phyloP scores from a whole-genome alignment of 306 rosid genomes.

The Quercus wislizeni region DNA sequence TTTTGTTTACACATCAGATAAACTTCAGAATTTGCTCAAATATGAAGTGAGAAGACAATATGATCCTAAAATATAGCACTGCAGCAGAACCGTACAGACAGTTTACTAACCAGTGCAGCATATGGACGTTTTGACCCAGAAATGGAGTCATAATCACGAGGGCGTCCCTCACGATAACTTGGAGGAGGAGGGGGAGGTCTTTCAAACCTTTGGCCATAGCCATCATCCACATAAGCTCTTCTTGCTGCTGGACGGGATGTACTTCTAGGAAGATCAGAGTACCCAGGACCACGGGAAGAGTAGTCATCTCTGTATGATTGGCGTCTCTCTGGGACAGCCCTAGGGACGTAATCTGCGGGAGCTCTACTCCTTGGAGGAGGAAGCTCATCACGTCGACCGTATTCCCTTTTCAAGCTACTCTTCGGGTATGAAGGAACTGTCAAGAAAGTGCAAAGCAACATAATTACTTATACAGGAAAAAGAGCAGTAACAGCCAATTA shows the following conservation, averaged over 20 bases:
- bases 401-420: constrained; percentile 79
- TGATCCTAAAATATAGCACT: neutral
- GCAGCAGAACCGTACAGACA: neutral
- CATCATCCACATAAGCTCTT: constrained; percentile 88
- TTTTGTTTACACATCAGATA: neutral
- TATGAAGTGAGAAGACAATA: neutral
- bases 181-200: constrained; percentile 70
- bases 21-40: neutral
- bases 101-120: constrained; percentile 53
- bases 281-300: constrained; percentile 63
- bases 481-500: neutral
- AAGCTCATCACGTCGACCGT: constrained; percentile 72
- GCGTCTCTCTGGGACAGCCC: constrained; percentile 77
- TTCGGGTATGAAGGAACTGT: constrained; percentile 73
- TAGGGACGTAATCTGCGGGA: constrained; percentile 63
- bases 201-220: constrained; percentile 74
- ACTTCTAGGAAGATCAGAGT: constrained; percentile 69
- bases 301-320: constrained; percentile 73
- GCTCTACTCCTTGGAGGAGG: constrained; percentile 88
- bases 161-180: constrained; percentile 71
- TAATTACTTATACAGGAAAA: neutral
- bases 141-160: constrained; percentile 67
- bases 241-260: constrained; percentile 61
- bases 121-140: constrained; percentile 89
- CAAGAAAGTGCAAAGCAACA: neutral